Base-by-base conservation (phyloP, 1,139 yeast genomes). In the Geotrichum klebahnii region DNA sequence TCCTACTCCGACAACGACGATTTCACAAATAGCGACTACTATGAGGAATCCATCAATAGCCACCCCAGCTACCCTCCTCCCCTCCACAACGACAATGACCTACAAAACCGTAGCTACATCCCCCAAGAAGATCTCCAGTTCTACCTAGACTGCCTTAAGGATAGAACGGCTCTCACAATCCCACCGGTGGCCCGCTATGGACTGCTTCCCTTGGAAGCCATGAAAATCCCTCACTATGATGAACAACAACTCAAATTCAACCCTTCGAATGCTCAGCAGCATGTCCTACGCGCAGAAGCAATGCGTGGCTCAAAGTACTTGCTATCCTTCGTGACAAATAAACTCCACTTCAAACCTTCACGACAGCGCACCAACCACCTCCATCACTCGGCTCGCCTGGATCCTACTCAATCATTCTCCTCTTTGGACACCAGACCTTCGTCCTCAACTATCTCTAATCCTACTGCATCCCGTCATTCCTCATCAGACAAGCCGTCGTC, bases 181-280 rank as follows among this genome's bases (percentile, higher is more conserved):
- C 50, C 50, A 8, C 50, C 50, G 5, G 40, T 46, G 9, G 16
- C 16, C 6, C 16, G n/a, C 14, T 9, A 17, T 17, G 50, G 50
- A n/a, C 16, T 46, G 24, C 50, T 45, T 3, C 42, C 50, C 3
- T 17, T 46, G 5, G 48, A 45, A 17, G 2, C 16, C 17, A 35
- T 35, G 34, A 44, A 36, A 34, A 14, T 37, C 22, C 37, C 31
- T 10, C 23, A 35, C 22, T 17, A 12, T 10, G 40, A 38, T 10
- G 32, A 16, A 2, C 33, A 24, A 24, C 24, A 6, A 10, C 3
- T 23, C 26, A 33, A 17, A 17, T 2, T 24, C 34, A 32, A 10
- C 2, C 38, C 31, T 17, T 17, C 26, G n/a, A 37, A 32, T 31
- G 26, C 10, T 14, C 37, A 38, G 31, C 42, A 19, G 2, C 16